A percentile compares a stretch with the other conserved stretches of the same genome.
Evolutionary conservation across 2,329 filamentous ascomycete genomes (phyloP).

Genomic region (Aplosporella prunicola): DNA sequence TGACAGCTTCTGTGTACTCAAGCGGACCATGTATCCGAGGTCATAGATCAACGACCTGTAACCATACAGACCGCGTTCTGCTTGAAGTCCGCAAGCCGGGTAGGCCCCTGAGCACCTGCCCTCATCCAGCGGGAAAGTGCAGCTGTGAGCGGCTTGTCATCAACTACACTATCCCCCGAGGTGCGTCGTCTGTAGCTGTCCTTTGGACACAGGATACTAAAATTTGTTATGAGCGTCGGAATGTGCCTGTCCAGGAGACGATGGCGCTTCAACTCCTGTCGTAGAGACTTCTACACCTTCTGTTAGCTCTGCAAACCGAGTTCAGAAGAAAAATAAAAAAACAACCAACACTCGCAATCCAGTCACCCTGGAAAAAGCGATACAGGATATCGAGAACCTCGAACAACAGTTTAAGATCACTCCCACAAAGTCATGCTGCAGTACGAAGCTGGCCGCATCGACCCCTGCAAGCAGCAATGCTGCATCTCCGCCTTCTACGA

Average conservation of each 20-base stretch:
- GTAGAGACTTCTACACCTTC: conserved; percentile 4
- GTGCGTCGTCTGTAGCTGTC: conserved; percentile 13
- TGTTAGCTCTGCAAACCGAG: conserved; percentile 15
- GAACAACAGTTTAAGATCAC: not conserved
- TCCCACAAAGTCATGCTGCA: conserved; percentile 5
- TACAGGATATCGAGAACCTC: conserved; percentile 18
- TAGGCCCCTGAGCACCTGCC: conserved; percentile 59
- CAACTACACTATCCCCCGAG: conserved; percentile 34
- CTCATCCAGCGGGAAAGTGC: conserved; percentile 55
- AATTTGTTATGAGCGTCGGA: too few species aligned
- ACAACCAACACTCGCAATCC: conserved; percentile 20
- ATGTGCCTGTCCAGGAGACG: conserved; percentile 25
- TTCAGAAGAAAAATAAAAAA: conserved; percentile 24
- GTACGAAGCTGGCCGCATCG: not conserved
- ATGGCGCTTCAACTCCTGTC: conserved; percentile 5
- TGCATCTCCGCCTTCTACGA: conserved; percentile 1
- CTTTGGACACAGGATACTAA: not conserved
- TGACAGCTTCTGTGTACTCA: conserved; percentile 8
- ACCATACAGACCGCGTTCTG: conserved; percentile 59
- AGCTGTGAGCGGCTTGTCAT: conserved; percentile 53
- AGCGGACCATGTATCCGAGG: conserved; percentile 68
- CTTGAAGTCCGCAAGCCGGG: conserved; percentile 64
- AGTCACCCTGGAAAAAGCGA: conserved; percentile 24
- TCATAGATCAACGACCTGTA: conserved; percentile 67
- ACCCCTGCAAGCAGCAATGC: conserved; percentile 1